Percentiles rank a stretch among this genome's conserved stretches.
These are phyloP conservation scores for Acanthamoeba healyi DNA, from an alignment of 208 protist species.

Conservation along the genomic window DNA sequence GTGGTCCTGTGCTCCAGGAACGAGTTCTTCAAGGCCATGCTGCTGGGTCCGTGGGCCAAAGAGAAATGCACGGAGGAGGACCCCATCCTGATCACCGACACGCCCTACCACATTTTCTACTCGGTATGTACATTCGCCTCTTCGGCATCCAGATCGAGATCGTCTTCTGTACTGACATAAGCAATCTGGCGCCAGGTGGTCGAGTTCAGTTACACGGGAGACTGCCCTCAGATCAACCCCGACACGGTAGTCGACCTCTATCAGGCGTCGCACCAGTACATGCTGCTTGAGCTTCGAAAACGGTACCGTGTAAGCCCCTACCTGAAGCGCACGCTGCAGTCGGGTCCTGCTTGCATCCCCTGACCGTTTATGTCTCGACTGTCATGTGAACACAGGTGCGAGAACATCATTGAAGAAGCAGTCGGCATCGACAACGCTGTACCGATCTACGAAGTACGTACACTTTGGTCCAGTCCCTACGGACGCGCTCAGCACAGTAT, in stretches of 20 bases:
- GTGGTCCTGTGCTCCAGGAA: constrained; percentile 33
- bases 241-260: constrained; percentile 64
- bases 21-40: constrained; percentile 63
- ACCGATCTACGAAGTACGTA: background rate
- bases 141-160: background rate
- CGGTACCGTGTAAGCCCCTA: background rate
- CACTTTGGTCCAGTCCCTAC: background rate
- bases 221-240: constrained; percentile 17
- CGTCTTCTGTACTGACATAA: background rate
- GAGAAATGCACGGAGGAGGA: background rate
- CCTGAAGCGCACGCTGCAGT: background rate
- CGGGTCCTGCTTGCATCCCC: background rate
- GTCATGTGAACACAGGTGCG: background rate
- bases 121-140: background rate
- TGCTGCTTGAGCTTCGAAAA: constrained; percentile 34
- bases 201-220: constrained; percentile 43
- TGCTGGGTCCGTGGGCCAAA: constrained; percentile 43
- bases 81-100: constrained; percentile 21
- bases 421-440: constrained; percentile 3
- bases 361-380: background rate
- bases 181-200: background rate
- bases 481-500: background rate
- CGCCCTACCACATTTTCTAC: constrained; percentile 25
- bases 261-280: constrained; percentile 45
- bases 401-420: constrained; percentile 12